A percentile compares a stretch with the other conserved stretches of the same genome.
Evolutionary conservation across 2,329 filamentous ascomycete genomes (phyloP).

Genomic region (Zymoseptoria crescenta): DNA sequence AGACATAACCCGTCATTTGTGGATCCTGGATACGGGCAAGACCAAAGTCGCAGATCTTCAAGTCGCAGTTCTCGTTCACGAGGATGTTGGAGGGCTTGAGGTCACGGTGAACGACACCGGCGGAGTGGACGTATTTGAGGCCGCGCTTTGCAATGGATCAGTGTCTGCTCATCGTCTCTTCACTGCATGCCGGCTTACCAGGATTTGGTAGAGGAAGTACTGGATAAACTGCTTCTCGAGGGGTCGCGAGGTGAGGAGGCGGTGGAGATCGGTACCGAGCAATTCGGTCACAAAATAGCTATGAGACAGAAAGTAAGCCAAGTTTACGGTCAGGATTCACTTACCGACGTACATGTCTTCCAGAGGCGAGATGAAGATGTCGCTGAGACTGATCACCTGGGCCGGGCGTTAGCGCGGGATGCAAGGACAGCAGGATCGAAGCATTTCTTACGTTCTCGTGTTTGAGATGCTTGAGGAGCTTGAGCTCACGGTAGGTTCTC

Average conservation of each 20-base stretch:
- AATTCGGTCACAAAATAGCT: constrained; percentile 98
- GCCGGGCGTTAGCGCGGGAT: constrained; percentile 4
- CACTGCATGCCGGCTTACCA: constrained; percentile 51
- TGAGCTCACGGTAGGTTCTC: constrained; percentile 93
- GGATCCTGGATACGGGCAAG: constrained; percentile 96
- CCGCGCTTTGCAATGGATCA: constrained; percentile 57
- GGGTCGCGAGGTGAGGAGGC: constrained; percentile 86
- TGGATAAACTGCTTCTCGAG: constrained; percentile 99
- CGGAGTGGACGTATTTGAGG: constrained; percentile 97
- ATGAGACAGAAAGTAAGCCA: constrained; percentile 22
- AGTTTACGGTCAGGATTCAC: constrained; percentile 21
- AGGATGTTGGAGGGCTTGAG: constrained; percentile 98
- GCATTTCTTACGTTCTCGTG: constrained; percentile 74
- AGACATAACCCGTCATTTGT: constrained; percentile 99
- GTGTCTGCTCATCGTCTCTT: not conserved
- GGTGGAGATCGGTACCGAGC: constrained; percentile 90
- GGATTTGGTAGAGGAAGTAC: constrained; percentile 98
- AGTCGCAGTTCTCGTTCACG: constrained; percentile 98
- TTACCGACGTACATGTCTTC: constrained; percentile 75
- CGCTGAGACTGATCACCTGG: constrained; percentile 89
- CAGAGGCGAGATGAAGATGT: constrained; percentile 98
- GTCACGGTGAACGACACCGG: constrained; percentile 94
- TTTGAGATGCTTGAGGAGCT: constrained; percentile 89
- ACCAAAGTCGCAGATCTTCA: constrained; percentile 99
- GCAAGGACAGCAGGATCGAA: not conserved